Evolutionary conservation across 306 rosid species (phyloP).

Genomic region (Lathyrus sativus): DNA sequence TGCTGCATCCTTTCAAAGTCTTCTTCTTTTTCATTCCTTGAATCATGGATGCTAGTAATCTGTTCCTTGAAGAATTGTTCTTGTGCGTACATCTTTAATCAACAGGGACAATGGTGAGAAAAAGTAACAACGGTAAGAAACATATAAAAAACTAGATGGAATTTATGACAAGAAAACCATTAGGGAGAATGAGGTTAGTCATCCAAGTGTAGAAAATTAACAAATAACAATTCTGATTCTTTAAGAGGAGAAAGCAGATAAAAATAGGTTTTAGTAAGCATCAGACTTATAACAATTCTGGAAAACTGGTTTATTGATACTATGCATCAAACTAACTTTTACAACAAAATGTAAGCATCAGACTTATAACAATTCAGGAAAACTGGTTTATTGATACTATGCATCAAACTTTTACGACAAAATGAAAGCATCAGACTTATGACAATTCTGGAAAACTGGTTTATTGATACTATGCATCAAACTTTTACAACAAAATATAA

Average conservation of each 20-base stretch:
- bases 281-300: not conserved
- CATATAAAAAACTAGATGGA: not conserved
- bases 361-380: too few species aligned
- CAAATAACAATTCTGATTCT: conserved; percentile 7
- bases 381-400: too few species aligned
- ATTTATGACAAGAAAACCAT: conserved; percentile 14
- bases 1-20: conserved; percentile 77
- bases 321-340: conserved; percentile 2
- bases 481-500: too few species aligned
- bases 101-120: conserved; percentile 20
- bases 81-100: conserved; percentile 67
- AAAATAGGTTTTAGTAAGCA: not conserved
- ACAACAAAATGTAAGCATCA: too few species aligned
- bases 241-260: not conserved
- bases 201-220: not conserved
- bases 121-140: not conserved
- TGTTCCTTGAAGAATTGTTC: conserved; percentile 70
- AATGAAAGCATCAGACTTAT: too few species aligned
- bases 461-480: too few species aligned
- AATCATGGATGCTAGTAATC: conserved; percentile 52
- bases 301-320: conserved; percentile 1
- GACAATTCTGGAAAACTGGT: too few species aligned
- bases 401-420: too few species aligned
- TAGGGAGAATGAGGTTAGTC: conserved; percentile 14
- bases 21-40: conserved; percentile 63